These are phyloP conservation scores for Leccinum boreale DNA, from an alignment of 768 basidiomycete genomes.

Conservation along the genomic window DNA sequence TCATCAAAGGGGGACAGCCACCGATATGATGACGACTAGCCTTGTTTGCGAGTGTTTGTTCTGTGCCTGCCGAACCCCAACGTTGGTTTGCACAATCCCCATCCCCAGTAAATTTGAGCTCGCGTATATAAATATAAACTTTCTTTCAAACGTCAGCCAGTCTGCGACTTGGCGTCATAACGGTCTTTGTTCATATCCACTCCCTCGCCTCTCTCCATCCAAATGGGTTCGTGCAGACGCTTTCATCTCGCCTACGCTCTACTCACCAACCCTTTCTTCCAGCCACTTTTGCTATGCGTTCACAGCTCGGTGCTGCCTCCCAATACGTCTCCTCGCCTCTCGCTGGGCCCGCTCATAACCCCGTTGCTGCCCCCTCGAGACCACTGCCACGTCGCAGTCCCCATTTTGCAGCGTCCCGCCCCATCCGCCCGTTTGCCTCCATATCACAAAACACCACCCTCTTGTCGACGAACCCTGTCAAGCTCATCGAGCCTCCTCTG, in stretches of 20 bases:
- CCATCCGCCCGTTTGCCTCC: conserved; percentile 74
- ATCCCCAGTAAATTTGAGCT: conserved; percentile 27
- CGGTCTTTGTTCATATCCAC: conserved; percentile 19
- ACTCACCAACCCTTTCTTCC: neutral
- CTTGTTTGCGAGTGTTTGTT: conserved; percentile 25
- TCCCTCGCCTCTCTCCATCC: conserved; percentile 1
- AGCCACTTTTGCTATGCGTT: conserved; percentile 39
- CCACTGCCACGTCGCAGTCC: conserved; percentile 41
- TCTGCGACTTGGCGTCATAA: conserved; percentile 30
- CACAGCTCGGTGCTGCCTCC: conserved; percentile 22
- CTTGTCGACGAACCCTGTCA: conserved; percentile 49
- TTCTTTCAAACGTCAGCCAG: conserved; percentile 24
- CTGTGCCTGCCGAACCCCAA: conserved; percentile 31
- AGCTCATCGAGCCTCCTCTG: conserved; percentile 77
- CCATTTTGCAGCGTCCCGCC: conserved; percentile 69
- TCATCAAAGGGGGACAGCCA: neutral
- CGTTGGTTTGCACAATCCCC: neutral
- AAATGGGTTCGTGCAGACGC: conserved; percentile 38
- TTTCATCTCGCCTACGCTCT: neutral
- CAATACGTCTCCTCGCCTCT: conserved; percentile 64
- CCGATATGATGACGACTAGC: neutral
- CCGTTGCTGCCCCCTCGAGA: conserved; percentile 31
- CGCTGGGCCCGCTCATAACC: conserved; percentile 39
- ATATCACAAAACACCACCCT: conserved; percentile 33
- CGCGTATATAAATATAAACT: conserved; percentile 23